These are phyloP conservation scores for Microdochium paspali DNA, from an alignment of 2,329 filamentous ascomycete genomes.

Conservation along the genomic window DNA sequence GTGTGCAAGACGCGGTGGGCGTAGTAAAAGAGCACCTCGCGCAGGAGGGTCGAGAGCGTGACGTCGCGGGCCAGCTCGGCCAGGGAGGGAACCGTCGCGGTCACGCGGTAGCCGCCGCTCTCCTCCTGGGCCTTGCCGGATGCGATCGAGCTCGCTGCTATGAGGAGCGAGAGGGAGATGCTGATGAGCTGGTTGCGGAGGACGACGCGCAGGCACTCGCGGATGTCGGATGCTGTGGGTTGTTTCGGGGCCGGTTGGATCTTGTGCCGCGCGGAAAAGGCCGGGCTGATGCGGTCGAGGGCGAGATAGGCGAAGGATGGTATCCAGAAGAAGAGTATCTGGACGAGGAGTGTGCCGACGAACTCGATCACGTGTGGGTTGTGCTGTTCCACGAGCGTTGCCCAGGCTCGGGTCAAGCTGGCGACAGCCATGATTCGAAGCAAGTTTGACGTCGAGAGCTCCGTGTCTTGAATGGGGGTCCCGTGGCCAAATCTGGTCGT, in stretches of 20 bases:
- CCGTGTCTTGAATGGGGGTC: background rate
- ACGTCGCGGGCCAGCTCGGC: slow-evolving; percentile 29
- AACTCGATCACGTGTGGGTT: slow-evolving; percentile 27
- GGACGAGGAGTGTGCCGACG: slow-evolving; percentile 26
- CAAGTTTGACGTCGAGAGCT: background rate
- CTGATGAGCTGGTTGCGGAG: slow-evolving; percentile 36
- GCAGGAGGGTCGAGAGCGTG: slow-evolving; percentile 26
- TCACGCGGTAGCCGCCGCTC: slow-evolving; percentile 27
- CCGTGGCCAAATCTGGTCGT: background rate
- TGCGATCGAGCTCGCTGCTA: slow-evolving; percentile 8
- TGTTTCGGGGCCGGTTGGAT: slow-evolving; percentile 42
- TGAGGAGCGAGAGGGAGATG: slow-evolving; percentile 17
- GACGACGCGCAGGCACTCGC: slow-evolving; percentile 31
- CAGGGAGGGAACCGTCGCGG: slow-evolving; percentile 22
- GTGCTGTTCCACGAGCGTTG: slow-evolving; percentile 6
- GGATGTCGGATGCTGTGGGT: slow-evolving; percentile 32
- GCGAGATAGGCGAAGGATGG: slow-evolving; percentile 29
- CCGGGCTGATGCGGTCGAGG: slow-evolving; percentile 32
- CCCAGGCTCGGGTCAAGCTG: background rate
- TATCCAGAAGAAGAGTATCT: slow-evolving; percentile 36
- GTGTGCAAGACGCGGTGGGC: slow-evolving; percentile 42
- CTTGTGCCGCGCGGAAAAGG: slow-evolving; percentile 41
- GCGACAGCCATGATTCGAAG: background rate
- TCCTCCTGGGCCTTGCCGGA: slow-evolving; percentile 4
- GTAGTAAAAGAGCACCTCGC: slow-evolving; percentile 47